Evolutionary conservation across 345 rosid species (phyloP).

Genomic region (Populus deltoides): DNA sequence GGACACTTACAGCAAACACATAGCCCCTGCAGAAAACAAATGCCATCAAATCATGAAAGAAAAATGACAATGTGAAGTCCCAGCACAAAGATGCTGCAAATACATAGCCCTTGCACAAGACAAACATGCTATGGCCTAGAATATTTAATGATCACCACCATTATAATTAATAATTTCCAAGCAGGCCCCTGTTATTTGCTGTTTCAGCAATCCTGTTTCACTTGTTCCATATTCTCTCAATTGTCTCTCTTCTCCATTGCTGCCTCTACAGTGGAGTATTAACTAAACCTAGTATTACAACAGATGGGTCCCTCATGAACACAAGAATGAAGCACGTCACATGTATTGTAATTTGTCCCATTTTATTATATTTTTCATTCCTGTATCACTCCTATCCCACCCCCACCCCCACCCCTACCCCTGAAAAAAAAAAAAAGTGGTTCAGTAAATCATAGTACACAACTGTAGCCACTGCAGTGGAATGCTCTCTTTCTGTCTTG

Average conservation of each 20-base stretch:
- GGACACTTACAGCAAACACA: slow-evolving; percentile 95
- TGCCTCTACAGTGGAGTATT: neutral
- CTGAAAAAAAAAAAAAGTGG: too few relatives aligned
- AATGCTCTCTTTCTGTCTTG: too few relatives aligned
- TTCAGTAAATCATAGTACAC: too few relatives aligned
- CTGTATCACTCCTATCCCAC: too few relatives aligned
- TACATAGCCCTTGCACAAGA: neutral
- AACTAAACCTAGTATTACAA: neutral
- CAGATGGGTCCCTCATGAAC: neutral
- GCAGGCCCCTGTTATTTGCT: neutral
- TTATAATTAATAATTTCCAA: neutral
- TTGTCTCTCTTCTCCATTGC: neutral
- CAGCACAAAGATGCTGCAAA: neutral
- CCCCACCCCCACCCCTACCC: too few relatives aligned
- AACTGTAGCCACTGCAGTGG: too few relatives aligned
- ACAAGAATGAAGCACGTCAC: neutral
- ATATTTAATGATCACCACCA: neutral
- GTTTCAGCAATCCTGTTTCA: neutral
- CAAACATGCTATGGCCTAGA: neutral
- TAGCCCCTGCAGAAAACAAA: slow-evolving; percentile 66
- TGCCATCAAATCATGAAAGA: slow-evolving; percentile 12
- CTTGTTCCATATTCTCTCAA: too few relatives aligned
- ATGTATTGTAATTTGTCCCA: too few relatives aligned
- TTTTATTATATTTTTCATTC: too few relatives aligned
- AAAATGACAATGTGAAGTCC: neutral